Percentiles rank a stretch among this genome's conserved stretches.
Evolutionary conservation across 805 yeast genomes (phyloP).

Genomic region (Barnettozyma pratensis): DNA sequence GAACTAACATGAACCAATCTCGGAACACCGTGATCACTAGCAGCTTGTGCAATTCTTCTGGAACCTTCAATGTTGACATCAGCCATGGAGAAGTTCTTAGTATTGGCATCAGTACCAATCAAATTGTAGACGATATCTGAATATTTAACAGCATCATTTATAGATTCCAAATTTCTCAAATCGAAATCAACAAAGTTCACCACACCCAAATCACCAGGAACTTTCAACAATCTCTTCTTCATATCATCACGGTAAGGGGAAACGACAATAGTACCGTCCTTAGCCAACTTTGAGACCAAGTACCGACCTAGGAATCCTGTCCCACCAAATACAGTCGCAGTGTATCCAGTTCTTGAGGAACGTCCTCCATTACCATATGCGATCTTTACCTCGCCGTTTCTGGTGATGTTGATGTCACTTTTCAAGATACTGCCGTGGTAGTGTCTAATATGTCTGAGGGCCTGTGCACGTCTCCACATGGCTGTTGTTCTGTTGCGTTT

Average conservation of each 20-base stretch:
- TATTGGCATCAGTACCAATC: constrained; percentile 68
- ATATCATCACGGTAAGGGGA: constrained; percentile 81
- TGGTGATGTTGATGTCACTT: constrained; percentile 66
- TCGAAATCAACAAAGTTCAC: constrained; percentile 81
- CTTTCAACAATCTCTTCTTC: constrained; percentile 72
- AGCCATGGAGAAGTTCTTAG: constrained; percentile 78
- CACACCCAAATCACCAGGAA: constrained; percentile 83
- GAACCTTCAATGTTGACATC: constrained; percentile 80
- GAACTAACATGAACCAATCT: constrained; percentile 76
- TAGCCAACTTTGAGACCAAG: constrained; percentile 65
- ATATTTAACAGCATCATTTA: constrained; percentile 71
- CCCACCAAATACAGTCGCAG: constrained; percentile 85
- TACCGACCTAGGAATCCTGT: constrained; percentile 76
- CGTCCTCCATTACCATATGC: constrained; percentile 77
- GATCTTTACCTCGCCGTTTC: constrained; percentile 67
- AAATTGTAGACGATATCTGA: constrained; percentile 81
- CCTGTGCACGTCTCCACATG: constrained; percentile 4
- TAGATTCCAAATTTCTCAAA: constrained; percentile 67
- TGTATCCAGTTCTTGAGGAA: constrained; percentile 81
- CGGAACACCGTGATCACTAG: constrained; percentile 64
- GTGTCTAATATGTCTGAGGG: constrained; percentile 12
- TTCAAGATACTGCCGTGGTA: constrained; percentile 26
- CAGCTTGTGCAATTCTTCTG: constrained; percentile 70
- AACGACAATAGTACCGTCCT: constrained; percentile 73
- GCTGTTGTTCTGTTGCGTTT: background rate